phyloP scores from a whole-genome alignment of 2,329 filamentous ascomycete genomes.

The Diaporthe amygdali region DNA sequence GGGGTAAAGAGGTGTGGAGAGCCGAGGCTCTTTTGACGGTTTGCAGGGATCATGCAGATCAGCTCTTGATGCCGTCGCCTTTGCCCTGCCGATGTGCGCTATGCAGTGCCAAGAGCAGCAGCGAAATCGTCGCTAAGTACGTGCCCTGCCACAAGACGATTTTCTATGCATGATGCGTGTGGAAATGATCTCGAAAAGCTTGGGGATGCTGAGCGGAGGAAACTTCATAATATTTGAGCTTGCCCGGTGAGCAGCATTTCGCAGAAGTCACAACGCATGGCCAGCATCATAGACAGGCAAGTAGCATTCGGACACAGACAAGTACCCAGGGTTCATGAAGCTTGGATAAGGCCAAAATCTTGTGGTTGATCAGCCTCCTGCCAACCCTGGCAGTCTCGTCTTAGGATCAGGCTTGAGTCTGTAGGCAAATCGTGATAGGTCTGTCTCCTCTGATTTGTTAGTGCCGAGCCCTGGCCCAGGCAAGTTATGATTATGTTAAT shows the following conservation, averaged over 20 bases:
- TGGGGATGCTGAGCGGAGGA: neutral
- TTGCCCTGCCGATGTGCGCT: neutral
- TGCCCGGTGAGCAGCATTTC: neutral
- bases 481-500: neutral
- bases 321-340: neutral
- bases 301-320: neutral
- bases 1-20: conserved; percentile 20
- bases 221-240: neutral
- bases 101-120: neutral
- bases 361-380: neutral
- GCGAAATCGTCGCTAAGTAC: neutral
- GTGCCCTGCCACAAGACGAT: neutral
- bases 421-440: neutral
- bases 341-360: neutral
- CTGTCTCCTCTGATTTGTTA: neutral
- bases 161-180: too few species aligned
- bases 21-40: conserved; percentile 20
- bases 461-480: neutral
- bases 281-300: too few species aligned
- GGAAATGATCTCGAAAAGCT: neutral
- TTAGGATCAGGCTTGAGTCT: neutral
- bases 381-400: too few species aligned
- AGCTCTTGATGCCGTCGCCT: neutral
- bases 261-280: neutral
- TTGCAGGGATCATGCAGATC: conserved; percentile 18